Conservation (phyloP, 805 yeast species). For the Metschnikowia lochheadii region DNA sequence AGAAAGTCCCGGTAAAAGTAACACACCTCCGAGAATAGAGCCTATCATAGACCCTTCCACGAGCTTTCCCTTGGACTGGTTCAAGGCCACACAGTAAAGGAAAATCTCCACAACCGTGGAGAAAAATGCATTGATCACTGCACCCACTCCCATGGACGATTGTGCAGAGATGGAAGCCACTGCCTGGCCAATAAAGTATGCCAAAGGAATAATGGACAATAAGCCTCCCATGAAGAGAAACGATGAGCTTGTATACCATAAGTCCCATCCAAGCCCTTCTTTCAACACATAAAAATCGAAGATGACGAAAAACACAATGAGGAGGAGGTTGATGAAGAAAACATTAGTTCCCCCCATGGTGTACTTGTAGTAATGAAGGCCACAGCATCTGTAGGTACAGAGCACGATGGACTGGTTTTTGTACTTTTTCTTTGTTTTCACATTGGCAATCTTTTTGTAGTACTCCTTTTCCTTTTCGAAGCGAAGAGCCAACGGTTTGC, state of each 20-base stretch:
- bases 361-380: constrained; percentile 89
- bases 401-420: constrained; percentile 62
- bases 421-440: constrained; percentile 27
- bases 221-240: constrained; percentile 72
- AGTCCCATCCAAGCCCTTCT: constrained; percentile 34
- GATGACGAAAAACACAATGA: constrained; percentile 77
- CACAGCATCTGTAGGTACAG: constrained; percentile 90
- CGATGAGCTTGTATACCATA: constrained; percentile 55
- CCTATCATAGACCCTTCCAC: constrained; percentile 98
- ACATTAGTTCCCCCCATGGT: constrained; percentile 96
- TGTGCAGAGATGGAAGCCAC: constrained; percentile 99
- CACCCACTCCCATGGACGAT: constrained; percentile 98
- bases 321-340: constrained; percentile 79
- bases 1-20: constrained; percentile 86
- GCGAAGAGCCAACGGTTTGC: constrained; percentile 86
- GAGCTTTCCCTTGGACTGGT: constrained; percentile 77
- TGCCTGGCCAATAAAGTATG: constrained; percentile 97
- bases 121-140: constrained; percentile 95
- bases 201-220: constrained; percentile 84
- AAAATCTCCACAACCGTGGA: constrained; percentile 93
- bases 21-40: constrained; percentile 85
- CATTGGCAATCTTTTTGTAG: constrained; percentile 27
- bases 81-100: constrained; percentile 84
- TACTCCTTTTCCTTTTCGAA: constrained; percentile 57
- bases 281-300: constrained; percentile 66